These are phyloP conservation scores for Powellomyces hirtus DNA, from an alignment of 192 early-diverging fungal genomes.

Conservation along the genomic window DNA sequence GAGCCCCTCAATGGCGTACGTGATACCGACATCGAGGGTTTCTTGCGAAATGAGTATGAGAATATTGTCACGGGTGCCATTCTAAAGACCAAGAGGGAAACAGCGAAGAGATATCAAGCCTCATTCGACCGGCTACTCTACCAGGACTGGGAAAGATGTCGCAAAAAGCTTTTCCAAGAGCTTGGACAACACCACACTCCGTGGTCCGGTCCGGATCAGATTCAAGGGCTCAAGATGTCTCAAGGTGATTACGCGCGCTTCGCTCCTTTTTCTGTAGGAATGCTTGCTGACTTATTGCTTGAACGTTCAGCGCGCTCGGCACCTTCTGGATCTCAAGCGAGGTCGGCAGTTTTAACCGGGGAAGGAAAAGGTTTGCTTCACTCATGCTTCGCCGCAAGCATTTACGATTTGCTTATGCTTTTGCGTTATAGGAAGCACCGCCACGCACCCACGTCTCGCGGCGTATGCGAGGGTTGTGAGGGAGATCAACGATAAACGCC, in stretches of 20 bases:
- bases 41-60: conserved; percentile 71
- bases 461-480: conserved; percentile 46
- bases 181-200: conserved; percentile 59
- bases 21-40: conserved; percentile 84
- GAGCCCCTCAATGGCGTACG: conserved; percentile 69
- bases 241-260: neutral
- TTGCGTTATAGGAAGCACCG: conserved; percentile 6
- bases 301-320: too few relatives aligned
- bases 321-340: too few relatives aligned
- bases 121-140: conserved; percentile 55
- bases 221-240: neutral
- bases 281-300: too few relatives aligned
- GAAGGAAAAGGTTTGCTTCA: too few relatives aligned
- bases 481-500: conserved; percentile 45
- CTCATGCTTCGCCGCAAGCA: too few relatives aligned
- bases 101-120: conserved; percentile 67
- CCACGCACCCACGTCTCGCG: conserved; percentile 8
- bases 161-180: conserved; percentile 78
- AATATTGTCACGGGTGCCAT: conserved; percentile 74
- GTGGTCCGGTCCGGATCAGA: conserved; percentile 2
- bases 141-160: conserved; percentile 71
- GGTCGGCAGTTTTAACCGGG: too few relatives aligned
- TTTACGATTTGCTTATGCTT: too few relatives aligned
- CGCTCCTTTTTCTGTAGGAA: neutral
- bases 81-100: conserved; percentile 50